A percentile compares a stretch with the other conserved stretches of the same genome.
Conservation (phyloP, 1,284 basidiomycete species). For the Trametes versicolor region DNA sequence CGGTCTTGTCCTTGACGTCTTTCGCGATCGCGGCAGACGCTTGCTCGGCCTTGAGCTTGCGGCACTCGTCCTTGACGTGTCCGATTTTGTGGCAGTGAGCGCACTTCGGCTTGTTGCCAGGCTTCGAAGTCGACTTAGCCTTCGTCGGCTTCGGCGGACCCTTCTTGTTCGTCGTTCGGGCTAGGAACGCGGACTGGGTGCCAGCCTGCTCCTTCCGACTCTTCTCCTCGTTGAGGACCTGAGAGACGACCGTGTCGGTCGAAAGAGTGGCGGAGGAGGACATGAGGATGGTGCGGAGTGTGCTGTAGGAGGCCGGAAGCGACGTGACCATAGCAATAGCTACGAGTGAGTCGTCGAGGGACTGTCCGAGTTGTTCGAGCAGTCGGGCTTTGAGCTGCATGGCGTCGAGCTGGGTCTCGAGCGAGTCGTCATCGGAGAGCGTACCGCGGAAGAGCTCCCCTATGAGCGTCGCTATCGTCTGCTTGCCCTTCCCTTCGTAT, state of each 20-base stretch:
- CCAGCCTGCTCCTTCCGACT: neutral
- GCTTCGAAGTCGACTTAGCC: neutral
- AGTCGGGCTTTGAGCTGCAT: conserved; percentile 31
- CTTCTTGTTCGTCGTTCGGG: neutral
- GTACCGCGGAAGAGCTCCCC: conserved; percentile 35
- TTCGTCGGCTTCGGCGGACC: neutral
- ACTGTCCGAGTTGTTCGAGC: conserved; percentile 11
- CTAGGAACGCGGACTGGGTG: neutral
- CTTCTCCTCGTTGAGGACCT: conserved; percentile 8
- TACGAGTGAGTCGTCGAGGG: conserved; percentile 10
- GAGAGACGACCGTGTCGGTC: conserved; percentile 23
- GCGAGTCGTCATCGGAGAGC: conserved; percentile 28
- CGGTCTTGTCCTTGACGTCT: conserved; percentile 4
- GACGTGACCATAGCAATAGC: conserved; percentile 35
- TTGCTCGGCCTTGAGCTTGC: conserved; percentile 32
- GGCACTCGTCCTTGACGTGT: conserved; percentile 32
- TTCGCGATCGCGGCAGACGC: conserved; percentile 8
- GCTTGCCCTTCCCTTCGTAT: conserved; percentile 36
- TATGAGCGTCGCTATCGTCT: conserved; percentile 36
- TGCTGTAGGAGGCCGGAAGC: conserved; percentile 35
- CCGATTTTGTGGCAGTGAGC: conserved; percentile 31
- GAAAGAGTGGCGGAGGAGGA: conserved; percentile 21
- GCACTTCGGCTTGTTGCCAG: conserved; percentile 29
- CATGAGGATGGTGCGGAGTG: conserved; percentile 35
- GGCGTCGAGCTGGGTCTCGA: conserved; percentile 36